Conservation (phyloP, 345 rosid species). For the Syzygium aqueum region DNA sequence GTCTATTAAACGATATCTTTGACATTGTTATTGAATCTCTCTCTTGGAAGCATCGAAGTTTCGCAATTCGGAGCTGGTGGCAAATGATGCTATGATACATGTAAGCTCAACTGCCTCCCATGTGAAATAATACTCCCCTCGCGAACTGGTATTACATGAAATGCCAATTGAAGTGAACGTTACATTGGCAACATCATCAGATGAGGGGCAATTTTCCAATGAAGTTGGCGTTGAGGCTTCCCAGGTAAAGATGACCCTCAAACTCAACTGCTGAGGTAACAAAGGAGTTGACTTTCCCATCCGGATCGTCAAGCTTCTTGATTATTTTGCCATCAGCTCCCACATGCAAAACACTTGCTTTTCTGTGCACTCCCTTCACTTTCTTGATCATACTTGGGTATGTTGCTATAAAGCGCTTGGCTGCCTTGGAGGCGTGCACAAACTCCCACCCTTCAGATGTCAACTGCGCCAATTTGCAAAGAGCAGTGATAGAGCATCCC, state of each 20-base stretch:
- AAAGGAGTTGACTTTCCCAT: constrained; percentile 21
- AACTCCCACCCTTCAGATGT: constrained; percentile 16
- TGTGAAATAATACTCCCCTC: neutral
- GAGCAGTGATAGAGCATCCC: neutral
- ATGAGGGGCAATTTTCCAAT: constrained; percentile 27
- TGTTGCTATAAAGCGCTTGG: constrained; percentile 23
- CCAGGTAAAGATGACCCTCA: constrained; percentile 41
- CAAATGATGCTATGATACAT: neutral
- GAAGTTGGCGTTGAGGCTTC: constrained; percentile 31
- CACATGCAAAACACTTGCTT: constrained; percentile 32
- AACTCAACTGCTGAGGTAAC: constrained; percentile 45
- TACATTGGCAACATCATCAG: neutral
- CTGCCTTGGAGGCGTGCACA: constrained; percentile 24
- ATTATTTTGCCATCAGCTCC: constrained; percentile 27
- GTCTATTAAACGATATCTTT: neutral
- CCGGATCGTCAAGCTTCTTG: constrained; percentile 31
- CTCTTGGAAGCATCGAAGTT: neutral
- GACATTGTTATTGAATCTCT: neutral
- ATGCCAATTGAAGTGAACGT: neutral
- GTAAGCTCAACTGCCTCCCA: neutral
- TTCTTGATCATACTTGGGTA: constrained; percentile 6
- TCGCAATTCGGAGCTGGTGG: neutral
- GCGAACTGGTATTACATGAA: neutral
- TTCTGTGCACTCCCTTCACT: neutral
- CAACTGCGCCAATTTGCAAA: constrained; percentile 9